A percentile compares a stretch with the other conserved stretches of the same genome.
Conservation (phyloP, 2,329 filamentous ascomycete genomes). For the Lasiodiplodia sp. region DNA sequence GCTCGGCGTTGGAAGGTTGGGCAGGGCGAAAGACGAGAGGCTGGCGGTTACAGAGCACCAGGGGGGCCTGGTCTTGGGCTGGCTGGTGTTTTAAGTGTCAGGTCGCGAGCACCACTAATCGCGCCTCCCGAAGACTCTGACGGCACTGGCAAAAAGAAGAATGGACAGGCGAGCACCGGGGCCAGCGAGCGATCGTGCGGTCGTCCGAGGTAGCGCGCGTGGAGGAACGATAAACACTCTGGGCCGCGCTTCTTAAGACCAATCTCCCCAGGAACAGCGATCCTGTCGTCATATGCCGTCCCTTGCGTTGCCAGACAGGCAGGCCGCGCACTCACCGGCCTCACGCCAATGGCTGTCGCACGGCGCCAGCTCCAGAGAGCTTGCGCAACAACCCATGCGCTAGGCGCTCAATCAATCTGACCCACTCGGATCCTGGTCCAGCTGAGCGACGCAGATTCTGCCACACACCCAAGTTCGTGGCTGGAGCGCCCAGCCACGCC, state of each 20-base stretch:
- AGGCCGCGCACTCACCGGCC: constrained; percentile 7
- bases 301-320: constrained; percentile 16
- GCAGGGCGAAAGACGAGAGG: constrained; percentile 2
- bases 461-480: background rate
- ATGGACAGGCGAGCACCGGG: constrained; percentile 7
- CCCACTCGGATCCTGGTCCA: constrained; percentile 12
- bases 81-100: constrained; percentile 21
- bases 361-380: background rate
- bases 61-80: constrained; percentile 8
- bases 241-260: constrained; percentile 12
- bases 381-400: constrained; percentile 5
- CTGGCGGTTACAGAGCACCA: background rate
- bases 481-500: constrained; percentile 13
- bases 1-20: constrained; percentile 6
- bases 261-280: constrained; percentile 3
- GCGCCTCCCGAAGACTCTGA: constrained; percentile 15
- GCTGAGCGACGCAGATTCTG: constrained; percentile 19
- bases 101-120: constrained; percentile 20
- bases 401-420: constrained; percentile 14
- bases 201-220: constrained; percentile 9
- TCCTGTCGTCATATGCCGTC: constrained; percentile 22
- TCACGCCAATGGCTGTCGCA: constrained; percentile 3
- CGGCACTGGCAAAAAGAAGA: constrained; percentile 15
- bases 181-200: constrained; percentile 10
- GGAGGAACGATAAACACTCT: constrained; percentile 22